Conservation (phyloP, 2,329 filamentous ascomycete species). For the Pseudocercospora fuligena region DNA sequence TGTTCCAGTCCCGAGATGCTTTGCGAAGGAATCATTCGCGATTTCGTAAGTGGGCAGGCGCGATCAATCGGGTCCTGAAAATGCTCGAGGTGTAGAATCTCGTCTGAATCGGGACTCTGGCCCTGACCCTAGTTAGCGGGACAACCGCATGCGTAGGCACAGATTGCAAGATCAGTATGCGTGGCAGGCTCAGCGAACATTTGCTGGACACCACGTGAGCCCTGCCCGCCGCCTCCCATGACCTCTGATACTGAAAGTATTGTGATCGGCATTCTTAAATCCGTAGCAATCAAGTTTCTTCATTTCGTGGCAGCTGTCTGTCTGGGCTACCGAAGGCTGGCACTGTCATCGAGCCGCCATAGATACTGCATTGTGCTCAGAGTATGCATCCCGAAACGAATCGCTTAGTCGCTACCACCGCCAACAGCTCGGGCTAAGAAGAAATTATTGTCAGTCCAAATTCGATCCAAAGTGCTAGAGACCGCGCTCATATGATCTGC, state of each 20-base stretch:
- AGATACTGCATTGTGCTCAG: slow-evolving; percentile 18
- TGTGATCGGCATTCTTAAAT: not conserved
- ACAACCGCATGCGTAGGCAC: not conserved
- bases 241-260: not conserved
- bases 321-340: slow-evolving; percentile 23
- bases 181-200: not conserved
- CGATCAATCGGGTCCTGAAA: too few relatives aligned
- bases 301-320: slow-evolving; percentile 27
- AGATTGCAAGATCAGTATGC: not conserved
- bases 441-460: slow-evolving; percentile 35
- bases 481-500: slow-evolving; percentile 67
- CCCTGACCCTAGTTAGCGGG: not conserved
- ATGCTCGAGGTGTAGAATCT: too few relatives aligned
- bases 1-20: too few relatives aligned
- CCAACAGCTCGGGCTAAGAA: slow-evolving; percentile 23
- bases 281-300: slow-evolving; percentile 26
- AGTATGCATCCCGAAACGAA: slow-evolving; percentile 19
- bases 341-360: slow-evolving; percentile 20
- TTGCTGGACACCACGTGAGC: not conserved
- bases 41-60: too few relatives aligned
- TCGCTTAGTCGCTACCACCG: slow-evolving; percentile 25
- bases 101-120: too few relatives aligned
- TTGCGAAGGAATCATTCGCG: too few relatives aligned
- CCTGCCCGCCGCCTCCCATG: not conserved
- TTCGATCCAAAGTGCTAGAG: slow-evolving; percentile 94